These are phyloP conservation scores for Teunomyces kruisii DNA, from an alignment of 805 yeast genomes.

Conservation along the genomic window DNA sequence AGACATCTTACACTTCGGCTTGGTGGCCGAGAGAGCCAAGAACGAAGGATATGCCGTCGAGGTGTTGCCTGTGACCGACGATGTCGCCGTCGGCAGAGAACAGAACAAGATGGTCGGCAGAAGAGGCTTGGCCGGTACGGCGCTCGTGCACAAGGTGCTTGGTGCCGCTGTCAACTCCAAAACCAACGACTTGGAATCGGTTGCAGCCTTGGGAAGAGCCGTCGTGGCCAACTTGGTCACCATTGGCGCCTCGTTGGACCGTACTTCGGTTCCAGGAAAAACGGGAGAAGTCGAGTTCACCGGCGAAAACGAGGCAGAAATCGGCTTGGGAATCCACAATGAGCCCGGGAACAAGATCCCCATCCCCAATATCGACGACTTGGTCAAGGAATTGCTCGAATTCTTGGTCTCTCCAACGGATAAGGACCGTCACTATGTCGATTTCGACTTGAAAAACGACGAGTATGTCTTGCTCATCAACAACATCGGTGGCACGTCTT, in stretches of 20 bases:
- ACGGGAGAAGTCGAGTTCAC: slow-evolving; percentile 43
- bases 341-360: slow-evolving; percentile 83
- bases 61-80: slow-evolving; percentile 81
- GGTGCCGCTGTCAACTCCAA: slow-evolving; percentile 64
- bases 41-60: slow-evolving; percentile 72
- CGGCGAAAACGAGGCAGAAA: slow-evolving; percentile 67
- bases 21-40: slow-evolving; percentile 86
- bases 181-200: slow-evolving; percentile 46
- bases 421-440: slow-evolving; percentile 77
- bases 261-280: slow-evolving; percentile 87
- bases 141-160: slow-evolving; percentile 77
- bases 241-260: slow-evolving; percentile 85
- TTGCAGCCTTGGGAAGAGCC: slow-evolving; percentile 57
- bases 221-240: slow-evolving; percentile 73
- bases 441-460: slow-evolving; percentile 56
- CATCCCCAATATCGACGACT: slow-evolving; percentile 67
- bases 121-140: slow-evolving; percentile 92
- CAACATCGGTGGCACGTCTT: slow-evolving; percentile 88
- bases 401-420: slow-evolving; percentile 64
- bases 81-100: slow-evolving; percentile 88
- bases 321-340: slow-evolving; percentile 95
- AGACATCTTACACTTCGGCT: slow-evolving; percentile 87
- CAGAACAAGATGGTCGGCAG: slow-evolving; percentile 92
- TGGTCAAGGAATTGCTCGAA: slow-evolving; percentile 57
- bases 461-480: slow-evolving; percentile 72